phyloP scores from a whole-genome alignment of 805 yeast genomes.

The Candida parachauliodes region DNA sequence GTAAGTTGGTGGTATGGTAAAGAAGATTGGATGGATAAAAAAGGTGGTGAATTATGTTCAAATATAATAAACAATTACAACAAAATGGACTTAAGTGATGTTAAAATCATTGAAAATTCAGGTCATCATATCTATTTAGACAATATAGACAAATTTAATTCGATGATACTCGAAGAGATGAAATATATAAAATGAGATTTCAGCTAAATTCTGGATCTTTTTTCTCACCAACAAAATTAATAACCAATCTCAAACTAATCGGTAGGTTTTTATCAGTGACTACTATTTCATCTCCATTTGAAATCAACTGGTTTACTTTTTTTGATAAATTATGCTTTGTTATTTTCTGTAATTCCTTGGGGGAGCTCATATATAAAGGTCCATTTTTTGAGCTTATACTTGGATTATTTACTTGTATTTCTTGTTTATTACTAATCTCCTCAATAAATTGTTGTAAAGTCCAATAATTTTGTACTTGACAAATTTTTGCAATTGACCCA shows the following conservation, averaged over 20 bases:
- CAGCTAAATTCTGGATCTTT: slow-evolving; percentile 17
- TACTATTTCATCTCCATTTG: slow-evolving; percentile 45
- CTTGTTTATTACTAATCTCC: slow-evolving; percentile 28
- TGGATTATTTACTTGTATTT: slow-evolving; percentile 37
- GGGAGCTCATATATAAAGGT: slow-evolving; percentile 45
- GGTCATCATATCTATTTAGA: slow-evolving; percentile 84
- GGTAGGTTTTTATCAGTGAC: slow-evolving; percentile 54
- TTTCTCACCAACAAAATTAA: slow-evolving; percentile 23
- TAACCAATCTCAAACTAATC: slow-evolving; percentile 30
- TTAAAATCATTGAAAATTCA: slow-evolving; percentile 47
- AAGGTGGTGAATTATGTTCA: slow-evolving; percentile 44
- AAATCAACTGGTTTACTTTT: slow-evolving; percentile 34
- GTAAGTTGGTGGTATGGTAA: slow-evolving; percentile 86
- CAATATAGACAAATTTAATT: slow-evolving; percentile 53
- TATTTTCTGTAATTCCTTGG: slow-evolving; percentile 42
- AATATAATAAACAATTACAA: slow-evolving; percentile 24
- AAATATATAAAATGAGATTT: slow-evolving; percentile 11
- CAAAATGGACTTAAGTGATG: slow-evolving; percentile 19
- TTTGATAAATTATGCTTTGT: slow-evolving; percentile 43
- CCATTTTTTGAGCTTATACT: slow-evolving; percentile 40
- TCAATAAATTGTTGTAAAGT: slow-evolving; percentile 44
- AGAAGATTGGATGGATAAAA: slow-evolving; percentile 58
- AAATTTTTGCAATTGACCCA: slow-evolving; percentile 39
- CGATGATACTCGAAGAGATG: slow-evolving; percentile 52
- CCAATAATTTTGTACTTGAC: slow-evolving; percentile 26